phyloP scores from a whole-genome alignment of 2,329 filamentous ascomycete species.

The Trematosphaeria pertusa region DNA sequence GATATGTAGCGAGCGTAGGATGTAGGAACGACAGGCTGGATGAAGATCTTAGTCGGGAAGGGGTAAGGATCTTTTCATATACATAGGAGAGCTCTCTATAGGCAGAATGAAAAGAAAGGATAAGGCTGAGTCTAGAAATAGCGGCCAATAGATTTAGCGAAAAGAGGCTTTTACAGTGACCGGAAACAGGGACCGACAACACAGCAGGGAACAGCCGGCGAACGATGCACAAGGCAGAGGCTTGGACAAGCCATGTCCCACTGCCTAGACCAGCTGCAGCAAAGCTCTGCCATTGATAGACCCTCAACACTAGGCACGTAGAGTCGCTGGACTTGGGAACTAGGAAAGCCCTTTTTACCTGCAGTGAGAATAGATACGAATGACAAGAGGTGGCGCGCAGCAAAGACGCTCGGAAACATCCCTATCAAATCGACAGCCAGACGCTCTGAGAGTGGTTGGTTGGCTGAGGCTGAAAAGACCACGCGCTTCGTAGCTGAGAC shows the following conservation, averaged over 20 bases:
- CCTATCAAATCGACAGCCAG: neutral
- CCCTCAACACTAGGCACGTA: neutral
- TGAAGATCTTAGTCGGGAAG: neutral
- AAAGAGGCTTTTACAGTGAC: conserved; percentile 5
- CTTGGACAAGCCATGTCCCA: conserved; percentile 12
- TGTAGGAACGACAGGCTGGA: conserved; percentile 5
- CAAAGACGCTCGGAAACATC: neutral
- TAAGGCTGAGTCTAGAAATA: conserved; percentile 9
- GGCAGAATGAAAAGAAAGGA: conserved; percentile 1
- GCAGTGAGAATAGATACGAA: neutral
- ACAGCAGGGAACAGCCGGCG: conserved; percentile 10
- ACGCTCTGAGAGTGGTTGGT: neutral
- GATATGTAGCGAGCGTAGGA: neutral
- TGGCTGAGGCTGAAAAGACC: conserved; percentile 1
- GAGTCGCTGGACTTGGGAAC: too few species aligned
- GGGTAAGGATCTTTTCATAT: conserved; percentile 9
- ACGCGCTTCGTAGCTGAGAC: too few species aligned
- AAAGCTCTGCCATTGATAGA: neutral
- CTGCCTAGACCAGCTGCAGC: conserved; percentile 1
- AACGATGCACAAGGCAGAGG: conserved; percentile 1
- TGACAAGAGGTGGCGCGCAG: neutral
- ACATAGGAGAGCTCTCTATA: conserved; percentile 1
- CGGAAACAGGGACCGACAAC: conserved; percentile 1
- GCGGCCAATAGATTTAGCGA: conserved; percentile 9
- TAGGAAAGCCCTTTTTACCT: neutral